phyloP scores from a whole-genome alignment of 2,329 filamentous ascomycete genomes.

The Myriosclerotinia duriaeana region DNA sequence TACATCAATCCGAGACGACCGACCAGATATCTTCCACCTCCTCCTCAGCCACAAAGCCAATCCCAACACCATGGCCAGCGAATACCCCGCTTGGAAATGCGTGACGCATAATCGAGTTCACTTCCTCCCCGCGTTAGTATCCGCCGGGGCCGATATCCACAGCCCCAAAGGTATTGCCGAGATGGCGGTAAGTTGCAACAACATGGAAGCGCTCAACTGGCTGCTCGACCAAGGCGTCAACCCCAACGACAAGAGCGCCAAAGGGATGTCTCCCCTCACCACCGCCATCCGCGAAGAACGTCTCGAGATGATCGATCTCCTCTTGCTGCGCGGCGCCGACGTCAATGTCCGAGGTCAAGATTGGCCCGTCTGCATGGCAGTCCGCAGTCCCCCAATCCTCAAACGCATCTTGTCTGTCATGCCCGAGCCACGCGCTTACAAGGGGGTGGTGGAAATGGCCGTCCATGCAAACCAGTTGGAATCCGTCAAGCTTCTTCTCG shows the following conservation, averaged over 20 bases:
- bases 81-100: slow-evolving; percentile 68
- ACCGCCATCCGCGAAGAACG: slow-evolving; percentile 64
- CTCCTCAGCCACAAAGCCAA: slow-evolving; percentile 54
- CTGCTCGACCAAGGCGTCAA: slow-evolving; percentile 60
- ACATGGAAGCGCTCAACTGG: slow-evolving; percentile 59
- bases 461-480: slow-evolving; percentile 66
- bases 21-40: slow-evolving; percentile 59
- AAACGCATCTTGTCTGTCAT: slow-evolving; percentile 58
- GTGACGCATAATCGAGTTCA: slow-evolving; percentile 64
- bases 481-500: slow-evolving; percentile 56
- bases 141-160: slow-evolving; percentile 59
- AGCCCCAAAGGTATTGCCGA: slow-evolving; percentile 65
- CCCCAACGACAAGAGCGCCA: slow-evolving; percentile 57
- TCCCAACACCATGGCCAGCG: slow-evolving; percentile 56
- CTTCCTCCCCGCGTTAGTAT: slow-evolving; percentile 57
- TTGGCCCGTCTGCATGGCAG: slow-evolving; percentile 70
- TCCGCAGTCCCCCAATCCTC: slow-evolving; percentile 59
- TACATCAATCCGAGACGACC: slow-evolving; percentile 66
- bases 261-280: slow-evolving; percentile 62
- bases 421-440: slow-evolving; percentile 59
- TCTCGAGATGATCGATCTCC: slow-evolving; percentile 57
- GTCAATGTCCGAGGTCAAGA: slow-evolving; percentile 64
- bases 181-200: slow-evolving; percentile 61
- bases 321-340: slow-evolving; percentile 59
- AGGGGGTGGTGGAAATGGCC: slow-evolving; percentile 66